Percentiles rank a stretch among this genome's conserved stretches.
Evolutionary conservation across 1,284 basidiomycete genomes (phyloP).

Genomic region (Rhodofomes roseus): DNA sequence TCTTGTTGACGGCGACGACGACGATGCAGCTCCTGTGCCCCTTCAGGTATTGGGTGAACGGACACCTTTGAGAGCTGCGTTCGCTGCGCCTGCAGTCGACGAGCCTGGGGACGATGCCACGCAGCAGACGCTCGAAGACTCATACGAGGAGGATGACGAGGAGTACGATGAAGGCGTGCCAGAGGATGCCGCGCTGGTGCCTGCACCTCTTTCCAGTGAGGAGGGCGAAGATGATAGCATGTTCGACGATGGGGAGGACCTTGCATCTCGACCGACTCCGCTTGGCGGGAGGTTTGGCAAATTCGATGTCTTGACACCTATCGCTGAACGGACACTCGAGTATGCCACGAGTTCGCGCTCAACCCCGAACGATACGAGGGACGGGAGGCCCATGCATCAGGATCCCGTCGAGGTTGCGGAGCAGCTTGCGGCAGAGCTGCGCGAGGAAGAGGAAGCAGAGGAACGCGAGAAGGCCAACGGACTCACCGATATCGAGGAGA

Average conservation of each 20-base stretch:
- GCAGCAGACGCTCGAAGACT: slow-evolving; percentile 8
- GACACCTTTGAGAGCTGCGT: slow-evolving; percentile 22
- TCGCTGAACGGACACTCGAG: slow-evolving; percentile 90
- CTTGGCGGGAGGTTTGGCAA: slow-evolving; percentile 71
- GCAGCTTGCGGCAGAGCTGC: slow-evolving; percentile 28
- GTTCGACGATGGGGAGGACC: slow-evolving; percentile 34
- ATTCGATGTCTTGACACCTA: slow-evolving; percentile 91
- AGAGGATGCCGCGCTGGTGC: slow-evolving; percentile 4
- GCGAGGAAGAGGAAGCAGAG: slow-evolving; percentile 27
- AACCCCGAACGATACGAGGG: slow-evolving; percentile 37
- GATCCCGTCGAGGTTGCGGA: slow-evolving; percentile 49
- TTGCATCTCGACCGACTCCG: slow-evolving; percentile 46
- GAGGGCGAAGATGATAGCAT: slow-evolving; percentile 19
- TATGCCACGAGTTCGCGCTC: slow-evolving; percentile 65
- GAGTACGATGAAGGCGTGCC: slow-evolving; percentile 14
- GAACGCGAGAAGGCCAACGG: slow-evolving; percentile 18
- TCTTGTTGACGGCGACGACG: slow-evolving; percentile 28
- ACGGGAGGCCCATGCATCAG: slow-evolving; percentile 28
- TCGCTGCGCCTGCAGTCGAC: slow-evolving; percentile 15
- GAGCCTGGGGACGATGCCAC: slow-evolving; percentile 17
- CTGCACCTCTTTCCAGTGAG: slow-evolving; percentile 7
- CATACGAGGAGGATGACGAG: slow-evolving; percentile 13
- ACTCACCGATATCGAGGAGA: slow-evolving; percentile 40
- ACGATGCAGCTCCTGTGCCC: slow-evolving; percentile 5
- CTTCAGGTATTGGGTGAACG: slow-evolving; percentile 20